Evolutionary conservation across 176 grass and related monocot species (phyloP), one percentile per base, ranked within the genome.

Genomic region (Guadua angustifolia): DNA sequence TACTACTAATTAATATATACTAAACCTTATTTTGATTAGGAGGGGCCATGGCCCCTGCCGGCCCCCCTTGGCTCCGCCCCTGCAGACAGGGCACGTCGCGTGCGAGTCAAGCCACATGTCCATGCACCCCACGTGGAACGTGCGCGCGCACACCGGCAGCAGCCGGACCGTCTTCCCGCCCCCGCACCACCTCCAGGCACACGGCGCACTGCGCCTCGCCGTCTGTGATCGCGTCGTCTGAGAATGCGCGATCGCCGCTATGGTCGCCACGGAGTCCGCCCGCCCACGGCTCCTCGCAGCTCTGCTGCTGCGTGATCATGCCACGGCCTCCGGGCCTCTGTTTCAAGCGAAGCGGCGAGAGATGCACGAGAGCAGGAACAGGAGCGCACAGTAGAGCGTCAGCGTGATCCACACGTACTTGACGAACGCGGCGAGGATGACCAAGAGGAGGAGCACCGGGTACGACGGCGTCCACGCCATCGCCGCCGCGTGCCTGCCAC

Each of bases 41-140:
- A n/a, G n/a, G n/a, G n/a, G n/a, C n/a, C n/a, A n/a, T n/a, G n/a
- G n/a, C n/a, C n/a, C n/a, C n/a, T n/a, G n/a, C n/a, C n/a, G n/a
- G n/a, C n/a, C n/a, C n/a, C n/a, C n/a, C n/a, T n/a, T n/a, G n/a
- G n/a, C n/a, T n/a, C n/a, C n/a, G n/a, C n/a, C n/a, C n/a, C n/a
- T n/a, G 77, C 92, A 94, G 18, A 97, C 74, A 0, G 94, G 94
- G 75, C 94, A 97, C 2, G 92, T 97, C 42, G 74, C 53, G 29
- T 83, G 86, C 18, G 75, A 88, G 61, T 77, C 36, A 14, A 94
- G 63, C 92, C 94, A 97, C 60, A 60, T 77, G 68, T 94, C 91
- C 73, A 97, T 79, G 75, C 94, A 97, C 0, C 53, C 84, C 1
- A 62, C 62, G 35, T 97, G 94, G 88, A 97, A 97, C 55, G 74